Conservation (phyloP, 352 stramenopile species). For the Phytophthora idaei region DNA sequence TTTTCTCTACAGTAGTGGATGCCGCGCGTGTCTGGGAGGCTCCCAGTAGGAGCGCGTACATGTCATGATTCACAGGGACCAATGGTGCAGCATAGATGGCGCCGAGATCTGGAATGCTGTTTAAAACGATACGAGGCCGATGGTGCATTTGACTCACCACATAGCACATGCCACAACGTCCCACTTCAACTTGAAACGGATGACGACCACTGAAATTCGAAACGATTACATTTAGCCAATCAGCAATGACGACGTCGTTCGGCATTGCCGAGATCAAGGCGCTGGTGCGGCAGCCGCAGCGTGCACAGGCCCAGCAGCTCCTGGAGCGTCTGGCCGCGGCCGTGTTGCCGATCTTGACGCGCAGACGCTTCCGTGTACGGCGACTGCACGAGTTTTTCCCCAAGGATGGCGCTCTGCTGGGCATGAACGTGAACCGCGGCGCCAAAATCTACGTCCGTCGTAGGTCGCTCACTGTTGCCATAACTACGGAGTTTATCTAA, state of each 20-base stretch:
- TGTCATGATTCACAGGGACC: no score
- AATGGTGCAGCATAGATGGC: no score
- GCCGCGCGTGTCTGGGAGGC: background rate
- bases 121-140: no score
- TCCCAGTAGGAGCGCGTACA: no score
- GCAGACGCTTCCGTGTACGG: slow-evolving; percentile 57
- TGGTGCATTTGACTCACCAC: background rate
- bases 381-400: slow-evolving; percentile 74
- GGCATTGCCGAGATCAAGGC: slow-evolving; percentile 45
- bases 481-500: background rate
- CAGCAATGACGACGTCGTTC: slow-evolving; percentile 26
- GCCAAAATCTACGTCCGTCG: slow-evolving; percentile 74
- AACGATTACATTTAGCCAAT: slow-evolving; percentile 12
- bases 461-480: slow-evolving; percentile 20
- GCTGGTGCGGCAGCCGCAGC: slow-evolving; percentile 45
- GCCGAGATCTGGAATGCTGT: no score
- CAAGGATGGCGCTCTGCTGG: slow-evolving; percentile 58
- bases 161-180: background rate
- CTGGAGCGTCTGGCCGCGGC: slow-evolving; percentile 54
- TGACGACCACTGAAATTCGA: slow-evolving; percentile 19
- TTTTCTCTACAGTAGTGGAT: no score
- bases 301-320: slow-evolving; percentile 43
- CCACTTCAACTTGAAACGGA: slow-evolving; percentile 21
- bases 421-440: slow-evolving; percentile 83
- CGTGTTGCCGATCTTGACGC: slow-evolving; percentile 64